These are phyloP conservation scores for Coprinopsis marcescibilis DNA, from an alignment of 768 basidiomycete genomes.

Conservation along the genomic window DNA sequence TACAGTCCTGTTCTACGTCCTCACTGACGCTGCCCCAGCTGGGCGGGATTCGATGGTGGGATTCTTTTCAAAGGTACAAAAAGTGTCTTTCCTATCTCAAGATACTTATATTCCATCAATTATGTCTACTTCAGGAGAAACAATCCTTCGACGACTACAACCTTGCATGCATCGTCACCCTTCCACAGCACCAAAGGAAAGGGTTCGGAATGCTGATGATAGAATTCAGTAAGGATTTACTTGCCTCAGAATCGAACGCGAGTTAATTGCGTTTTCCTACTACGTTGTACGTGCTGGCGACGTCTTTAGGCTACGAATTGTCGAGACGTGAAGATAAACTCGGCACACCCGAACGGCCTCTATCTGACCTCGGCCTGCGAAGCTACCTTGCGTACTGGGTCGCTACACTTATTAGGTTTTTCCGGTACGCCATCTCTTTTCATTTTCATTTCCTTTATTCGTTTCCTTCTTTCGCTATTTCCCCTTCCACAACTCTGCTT, in stretches of 20 bases:
- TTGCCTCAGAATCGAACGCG: not conserved
- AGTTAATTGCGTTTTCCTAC: not conserved
- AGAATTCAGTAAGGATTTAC: slow-evolving; percentile 80
- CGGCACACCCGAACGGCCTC: slow-evolving; percentile 91
- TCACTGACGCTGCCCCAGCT: slow-evolving; percentile 73
- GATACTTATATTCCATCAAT: not conserved
- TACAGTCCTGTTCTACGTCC: slow-evolving; percentile 84
- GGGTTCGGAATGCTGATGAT: slow-evolving; percentile 96
- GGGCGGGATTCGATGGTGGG: slow-evolving; percentile 76
- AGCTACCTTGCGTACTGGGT: slow-evolving; percentile 91
- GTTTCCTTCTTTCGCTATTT: slow-evolving; percentile 81
- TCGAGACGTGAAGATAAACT: slow-evolving; percentile 73
- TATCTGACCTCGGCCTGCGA: slow-evolving; percentile 88
- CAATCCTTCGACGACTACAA: slow-evolving; percentile 96
- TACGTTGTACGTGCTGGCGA: not conserved
- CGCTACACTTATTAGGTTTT: slow-evolving; percentile 75
- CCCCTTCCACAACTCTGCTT: slow-evolving; percentile 38
- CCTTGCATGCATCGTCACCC: slow-evolving; percentile 90
- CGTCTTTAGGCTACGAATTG: slow-evolving; percentile 91
- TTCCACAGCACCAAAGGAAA: slow-evolving; percentile 87
- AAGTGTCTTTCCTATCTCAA: not conserved
- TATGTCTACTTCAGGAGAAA: slow-evolving; percentile 64
- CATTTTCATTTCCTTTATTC: too few species aligned
- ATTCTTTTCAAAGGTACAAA: slow-evolving; percentile 57
- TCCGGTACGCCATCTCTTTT: slow-evolving; percentile 46